Conservation (phyloP, 768 basidiomycete genomes). For the Auriscalpium orientale region DNA sequence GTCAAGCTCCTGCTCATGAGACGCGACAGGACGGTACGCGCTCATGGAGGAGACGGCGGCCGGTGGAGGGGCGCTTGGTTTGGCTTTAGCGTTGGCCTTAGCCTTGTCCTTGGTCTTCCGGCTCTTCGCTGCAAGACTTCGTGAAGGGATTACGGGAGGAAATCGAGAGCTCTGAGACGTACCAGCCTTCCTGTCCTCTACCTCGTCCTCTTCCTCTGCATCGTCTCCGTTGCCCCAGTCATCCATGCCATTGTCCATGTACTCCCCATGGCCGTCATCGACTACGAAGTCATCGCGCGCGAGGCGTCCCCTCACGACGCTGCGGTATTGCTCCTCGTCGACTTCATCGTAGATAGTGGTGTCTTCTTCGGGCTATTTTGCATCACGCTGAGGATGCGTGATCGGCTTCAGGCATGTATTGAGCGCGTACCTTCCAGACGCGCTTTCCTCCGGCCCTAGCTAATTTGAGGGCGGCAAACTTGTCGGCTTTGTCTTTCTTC, state of each 20-base stretch:
- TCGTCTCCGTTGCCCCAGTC: conserved; percentile 69
- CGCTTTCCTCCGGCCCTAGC: conserved; percentile 49
- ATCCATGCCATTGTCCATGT: conserved; percentile 95
- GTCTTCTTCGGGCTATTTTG: conserved; percentile 39
- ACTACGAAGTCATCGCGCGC: conserved; percentile 90
- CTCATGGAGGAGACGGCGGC: conserved; percentile 53
- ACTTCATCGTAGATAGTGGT: conserved; percentile 81
- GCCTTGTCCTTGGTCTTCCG: conserved; percentile 34
- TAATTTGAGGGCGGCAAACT: conserved; percentile 42
- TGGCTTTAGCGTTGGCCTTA: conserved; percentile 41
- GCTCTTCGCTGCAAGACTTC: conserved; percentile 22
- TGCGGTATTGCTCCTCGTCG: conserved; percentile 79
- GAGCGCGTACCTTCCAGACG: conserved; percentile 43
- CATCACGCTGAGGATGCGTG: too few relatives aligned
- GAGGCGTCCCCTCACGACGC: conserved; percentile 76
- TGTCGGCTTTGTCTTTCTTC: conserved; percentile 29
- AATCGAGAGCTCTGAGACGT: neutral
- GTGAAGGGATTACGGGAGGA: conserved; percentile 5
- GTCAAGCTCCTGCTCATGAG: conserved; percentile 76
- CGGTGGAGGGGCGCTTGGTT: conserved; percentile 39
- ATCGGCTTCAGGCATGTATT: too few relatives aligned
- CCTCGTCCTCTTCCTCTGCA: conserved; percentile 30
- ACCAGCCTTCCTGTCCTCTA: conserved; percentile 29
- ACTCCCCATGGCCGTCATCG: conserved; percentile 87
- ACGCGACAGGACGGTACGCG: conserved; percentile 72